Base-by-base conservation (phyloP, 2,329 filamentous ascomycete genomes). In the Aureobasidium leucospermi region DNA sequence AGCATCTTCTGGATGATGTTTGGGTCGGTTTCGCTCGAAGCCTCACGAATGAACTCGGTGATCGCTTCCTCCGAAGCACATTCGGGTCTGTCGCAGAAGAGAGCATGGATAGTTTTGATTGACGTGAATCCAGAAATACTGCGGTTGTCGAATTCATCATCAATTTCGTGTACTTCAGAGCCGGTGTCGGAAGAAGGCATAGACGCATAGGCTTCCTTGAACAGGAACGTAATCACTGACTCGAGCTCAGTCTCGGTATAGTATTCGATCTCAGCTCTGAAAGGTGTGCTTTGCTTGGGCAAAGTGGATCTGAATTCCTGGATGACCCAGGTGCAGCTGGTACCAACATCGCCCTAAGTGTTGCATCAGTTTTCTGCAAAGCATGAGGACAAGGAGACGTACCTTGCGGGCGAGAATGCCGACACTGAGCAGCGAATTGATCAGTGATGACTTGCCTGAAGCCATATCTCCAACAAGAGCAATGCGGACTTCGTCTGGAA, bases 341-440 rank as follows among this genome's bases (percentile, higher is more conserved):
- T 39, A 4, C 66, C 65, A 6, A 15, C 11, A 16, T 61, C 46
- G n/a, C 62, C 63, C 65, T n/a, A n/a, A n/a, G n/a, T n/a, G n/a
- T n/a, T n/a, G n/a, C n/a, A n/a, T n/a, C n/a, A n/a, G n/a, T n/a
- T n/a, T n/a, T n/a, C n/a, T n/a, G n/a, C n/a, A n/a, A n/a, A n/a
- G n/a, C n/a, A n/a, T n/a, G n/a, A n/a, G n/a, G n/a, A n/a, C n/a
- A n/a, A n/a, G n/a, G n/a, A n/a, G n/a, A n/a, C n/a, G n/a, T n/a
- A n/a, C 64, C 52, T 62, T 46, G 5, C 63, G 62, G 13, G 67
- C 66, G 29, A 68, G 61, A 7, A 34, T 63, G 23, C 63, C 65
- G 8, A 62, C 19, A 16, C 60, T 60, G 1, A 67, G 58, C 2
- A 67, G 45, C 1, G 66, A 67, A 45, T 68, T 68, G 62, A 67